Percentiles rank a stretch among this genome's conserved stretches.
These are phyloP conservation scores for Penicillium maclennaniae DNA, from an alignment of 495 filamentous ascomycete species.

Conservation along the genomic window DNA sequence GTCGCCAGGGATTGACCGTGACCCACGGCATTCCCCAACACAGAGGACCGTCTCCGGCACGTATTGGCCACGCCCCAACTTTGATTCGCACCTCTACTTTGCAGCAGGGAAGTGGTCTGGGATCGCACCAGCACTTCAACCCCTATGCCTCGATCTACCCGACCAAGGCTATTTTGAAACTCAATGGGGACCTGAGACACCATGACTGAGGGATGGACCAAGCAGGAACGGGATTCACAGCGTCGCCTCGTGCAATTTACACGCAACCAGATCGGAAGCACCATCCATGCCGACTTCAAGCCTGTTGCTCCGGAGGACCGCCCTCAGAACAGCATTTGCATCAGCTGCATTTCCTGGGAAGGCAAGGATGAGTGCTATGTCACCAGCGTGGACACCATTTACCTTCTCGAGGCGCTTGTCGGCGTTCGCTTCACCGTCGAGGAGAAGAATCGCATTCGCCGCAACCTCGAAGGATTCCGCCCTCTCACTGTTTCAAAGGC, in stretches of 20 bases:
- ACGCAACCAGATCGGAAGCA: conserved; percentile 71
- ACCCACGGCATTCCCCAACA: conserved; percentile 33
- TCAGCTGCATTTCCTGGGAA: conserved; percentile 92
- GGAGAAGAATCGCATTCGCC: conserved; percentile 95
- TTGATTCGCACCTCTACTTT: conserved; percentile 84
- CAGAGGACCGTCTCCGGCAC: conserved; percentile 40
- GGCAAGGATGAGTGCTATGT: conserved; percentile 86
- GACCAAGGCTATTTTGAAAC: conserved; percentile 79
- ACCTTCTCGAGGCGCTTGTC: conserved; percentile 82
- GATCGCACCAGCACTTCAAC: conserved; percentile 58
- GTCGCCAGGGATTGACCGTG: conserved; percentile 26
- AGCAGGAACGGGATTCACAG: conserved; percentile 71
- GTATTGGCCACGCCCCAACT: conserved; percentile 51
- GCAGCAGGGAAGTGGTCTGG: conserved; percentile 50
- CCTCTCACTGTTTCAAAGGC: conserved; percentile 89
- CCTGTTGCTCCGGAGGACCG: conserved; percentile 66
- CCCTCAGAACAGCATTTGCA: conserved; percentile 68
- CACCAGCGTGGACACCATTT: conserved; percentile 95
- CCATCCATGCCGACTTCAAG: conserved; percentile 67
- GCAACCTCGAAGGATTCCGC: conserved; percentile 89
- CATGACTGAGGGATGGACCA: conserved; percentile 77
- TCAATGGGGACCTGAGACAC: conserved; percentile 76
- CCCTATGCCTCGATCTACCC: conserved; percentile 73
- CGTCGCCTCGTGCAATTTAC: conserved; percentile 83
- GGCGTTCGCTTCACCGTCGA: conserved; percentile 82